Percentiles rank a stretch among this genome's conserved stretches.
Evolutionary conservation across 169 alveolate genomes (phyloP).

Genomic region (Besnoitia besnoiti): DNA sequence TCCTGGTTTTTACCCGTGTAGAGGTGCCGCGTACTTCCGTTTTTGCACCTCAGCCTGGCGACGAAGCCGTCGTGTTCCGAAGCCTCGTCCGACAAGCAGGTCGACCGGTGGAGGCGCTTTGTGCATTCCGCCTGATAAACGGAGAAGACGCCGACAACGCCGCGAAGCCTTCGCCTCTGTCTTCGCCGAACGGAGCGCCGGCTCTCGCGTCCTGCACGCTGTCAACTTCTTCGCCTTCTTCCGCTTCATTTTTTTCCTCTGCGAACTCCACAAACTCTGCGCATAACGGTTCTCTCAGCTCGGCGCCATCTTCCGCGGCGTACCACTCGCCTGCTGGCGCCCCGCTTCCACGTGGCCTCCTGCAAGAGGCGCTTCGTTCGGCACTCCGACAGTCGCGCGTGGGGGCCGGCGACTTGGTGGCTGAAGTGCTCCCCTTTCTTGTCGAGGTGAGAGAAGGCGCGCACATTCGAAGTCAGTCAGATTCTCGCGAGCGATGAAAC

Average conservation of each 20-base stretch:
- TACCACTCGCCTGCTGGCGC: too few species aligned
- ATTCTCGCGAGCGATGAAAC: too few species aligned
- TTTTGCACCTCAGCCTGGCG: slow-evolving; percentile 6
- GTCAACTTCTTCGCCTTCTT: neutral
- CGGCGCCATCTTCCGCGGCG: too few species aligned
- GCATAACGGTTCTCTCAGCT: too few species aligned
- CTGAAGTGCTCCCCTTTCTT: neutral
- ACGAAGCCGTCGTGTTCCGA: neutral
- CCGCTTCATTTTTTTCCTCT: neutral
- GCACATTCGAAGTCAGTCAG: too few species aligned
- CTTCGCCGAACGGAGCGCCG: neutral
- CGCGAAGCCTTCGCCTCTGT: neutral
- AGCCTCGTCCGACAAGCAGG: neutral
- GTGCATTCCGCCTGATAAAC: too few species aligned
- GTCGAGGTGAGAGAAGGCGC: neutral
- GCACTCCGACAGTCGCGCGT: neutral
- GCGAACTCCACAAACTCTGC: too few species aligned
- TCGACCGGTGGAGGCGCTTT: neutral
- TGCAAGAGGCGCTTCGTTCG: neutral
- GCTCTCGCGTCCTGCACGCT: neutral
- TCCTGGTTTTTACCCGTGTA: neutral
- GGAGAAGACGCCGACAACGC: neutral
- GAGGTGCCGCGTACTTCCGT: neutral
- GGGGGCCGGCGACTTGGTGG: neutral
- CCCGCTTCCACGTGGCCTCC: neutral